Percentiles rank a stretch among this genome's conserved stretches.
phyloP scores from a whole-genome alignment of 2,329 filamentous ascomycete species.

The Arthrobotrys musiformis region DNA sequence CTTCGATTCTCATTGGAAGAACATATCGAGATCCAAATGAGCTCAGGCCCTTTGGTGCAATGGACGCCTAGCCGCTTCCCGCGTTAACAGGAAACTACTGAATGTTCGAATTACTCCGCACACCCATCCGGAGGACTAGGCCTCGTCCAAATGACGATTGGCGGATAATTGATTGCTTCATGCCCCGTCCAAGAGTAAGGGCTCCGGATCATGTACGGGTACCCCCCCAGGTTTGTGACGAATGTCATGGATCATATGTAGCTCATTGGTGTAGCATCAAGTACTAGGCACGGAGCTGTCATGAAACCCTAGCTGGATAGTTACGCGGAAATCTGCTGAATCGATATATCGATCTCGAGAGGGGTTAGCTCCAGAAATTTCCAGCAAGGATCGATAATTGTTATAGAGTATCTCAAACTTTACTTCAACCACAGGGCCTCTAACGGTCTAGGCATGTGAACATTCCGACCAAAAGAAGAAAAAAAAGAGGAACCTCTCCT shows the following conservation, averaged over 20 bases:
- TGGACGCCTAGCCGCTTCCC: conserved; percentile 8
- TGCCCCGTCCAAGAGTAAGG: neutral
- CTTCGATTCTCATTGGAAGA: conserved; percentile 4
- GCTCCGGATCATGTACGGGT: neutral
- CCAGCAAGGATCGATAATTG: conserved; percentile 9
- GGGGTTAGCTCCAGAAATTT: conserved; percentile 1
- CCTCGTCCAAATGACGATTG: neutral
- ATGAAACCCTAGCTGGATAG: too few relatives aligned
- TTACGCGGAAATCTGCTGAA: neutral
- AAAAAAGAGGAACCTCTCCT: neutral
- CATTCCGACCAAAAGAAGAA: conserved; percentile 11
- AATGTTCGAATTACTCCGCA: neutral
- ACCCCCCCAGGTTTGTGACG: neutral
- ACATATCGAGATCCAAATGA: neutral
- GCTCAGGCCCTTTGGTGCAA: neutral
- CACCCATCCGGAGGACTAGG: conserved; percentile 2
- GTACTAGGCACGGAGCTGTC: neutral
- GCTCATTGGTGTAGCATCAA: neutral
- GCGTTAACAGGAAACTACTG: neutral
- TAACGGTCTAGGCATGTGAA: conserved; percentile 1
- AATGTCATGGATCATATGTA: neutral
- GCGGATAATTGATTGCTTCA: neutral
- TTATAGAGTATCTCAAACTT: neutral
- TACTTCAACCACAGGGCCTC: neutral
- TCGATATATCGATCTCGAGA: neutral